Conservation (phyloP, 805 yeast genomes). For the Schwanniomyces pseudopolymorphus region DNA sequence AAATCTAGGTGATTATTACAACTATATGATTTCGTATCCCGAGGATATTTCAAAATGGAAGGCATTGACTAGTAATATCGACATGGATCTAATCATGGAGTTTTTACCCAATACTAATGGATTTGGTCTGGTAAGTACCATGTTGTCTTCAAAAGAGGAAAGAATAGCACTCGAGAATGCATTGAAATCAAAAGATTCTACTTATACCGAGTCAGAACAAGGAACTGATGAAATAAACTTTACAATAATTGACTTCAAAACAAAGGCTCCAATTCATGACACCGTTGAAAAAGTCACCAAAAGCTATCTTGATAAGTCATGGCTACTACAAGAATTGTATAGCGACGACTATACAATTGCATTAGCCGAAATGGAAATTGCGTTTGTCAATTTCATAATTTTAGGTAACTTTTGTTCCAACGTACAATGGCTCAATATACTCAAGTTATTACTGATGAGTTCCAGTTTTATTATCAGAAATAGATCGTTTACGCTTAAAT, state of each 20-base stretch:
- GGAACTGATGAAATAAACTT: slow-evolving; percentile 37
- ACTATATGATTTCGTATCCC: slow-evolving; percentile 41
- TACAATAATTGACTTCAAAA: slow-evolving; percentile 41
- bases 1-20: slow-evolving; percentile 25
- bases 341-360: slow-evolving; percentile 27
- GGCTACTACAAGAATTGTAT: slow-evolving; percentile 49
- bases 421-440: slow-evolving; percentile 60
- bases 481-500: slow-evolving; percentile 22
- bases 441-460: slow-evolving; percentile 41
- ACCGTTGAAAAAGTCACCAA: slow-evolving; percentile 43
- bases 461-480: slow-evolving; percentile 19
- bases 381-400: slow-evolving; percentile 47
- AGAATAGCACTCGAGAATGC: slow-evolving; percentile 39
- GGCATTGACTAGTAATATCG: slow-evolving; percentile 15
- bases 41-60: slow-evolving; percentile 15
- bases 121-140: slow-evolving; percentile 36
- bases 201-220: slow-evolving; percentile 17
- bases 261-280: slow-evolving; percentile 26
- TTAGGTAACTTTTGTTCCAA: slow-evolving; percentile 65
- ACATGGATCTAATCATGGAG: slow-evolving; percentile 23
- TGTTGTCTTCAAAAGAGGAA: slow-evolving; percentile 53
- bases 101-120: slow-evolving; percentile 8
- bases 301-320: slow-evolving; percentile 59
- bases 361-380: slow-evolving; percentile 55
- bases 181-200: slow-evolving; percentile 22